Conservation (phyloP, 352 stramenopile species). For the Phytophthora sp. region DNA sequence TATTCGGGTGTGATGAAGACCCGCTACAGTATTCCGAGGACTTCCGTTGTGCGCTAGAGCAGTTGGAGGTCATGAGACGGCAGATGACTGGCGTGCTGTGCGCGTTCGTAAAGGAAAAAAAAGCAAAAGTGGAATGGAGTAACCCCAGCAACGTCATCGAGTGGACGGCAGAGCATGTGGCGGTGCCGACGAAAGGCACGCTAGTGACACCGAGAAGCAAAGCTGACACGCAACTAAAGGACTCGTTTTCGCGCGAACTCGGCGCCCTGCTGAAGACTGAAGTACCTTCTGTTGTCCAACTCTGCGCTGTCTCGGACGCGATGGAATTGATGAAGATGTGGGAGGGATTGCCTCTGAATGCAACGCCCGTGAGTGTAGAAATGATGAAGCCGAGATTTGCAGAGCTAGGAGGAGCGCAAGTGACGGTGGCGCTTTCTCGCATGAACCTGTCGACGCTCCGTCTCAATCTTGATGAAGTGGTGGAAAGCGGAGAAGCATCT, state of each 20-base stretch:
- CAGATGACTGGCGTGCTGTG: background rate
- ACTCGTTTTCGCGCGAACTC: background rate
- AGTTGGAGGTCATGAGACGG: conserved; percentile 14
- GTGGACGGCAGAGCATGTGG: conserved; percentile 22
- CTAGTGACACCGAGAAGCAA: background rate
- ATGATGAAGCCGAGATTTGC: conserved; percentile 18
- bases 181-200: conserved; percentile 17
- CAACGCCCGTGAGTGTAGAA: background rate
- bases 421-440: conserved; percentile 5
- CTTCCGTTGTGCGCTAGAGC: conserved; percentile 13
- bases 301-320: conserved; percentile 11
- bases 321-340: conserved; percentile 7
- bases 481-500: background rate
- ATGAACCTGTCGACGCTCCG: conserved; percentile 17
- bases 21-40: conserved; percentile 19
- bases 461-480: conserved; percentile 16
- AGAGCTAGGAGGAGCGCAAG: background rate
- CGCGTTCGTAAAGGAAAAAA: conserved; percentile 9
- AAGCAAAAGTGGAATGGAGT: conserved; percentile 8
- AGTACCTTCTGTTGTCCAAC: conserved; percentile 15
- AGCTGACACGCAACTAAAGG: too few relatives aligned
- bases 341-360: background rate
- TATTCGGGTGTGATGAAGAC: conserved; percentile 11
- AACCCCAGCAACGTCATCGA: conserved; percentile 5
- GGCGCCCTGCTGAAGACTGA: background rate